Conservation (phyloP, 805 yeast genomes). For the Ogataea naganishii region DNA sequence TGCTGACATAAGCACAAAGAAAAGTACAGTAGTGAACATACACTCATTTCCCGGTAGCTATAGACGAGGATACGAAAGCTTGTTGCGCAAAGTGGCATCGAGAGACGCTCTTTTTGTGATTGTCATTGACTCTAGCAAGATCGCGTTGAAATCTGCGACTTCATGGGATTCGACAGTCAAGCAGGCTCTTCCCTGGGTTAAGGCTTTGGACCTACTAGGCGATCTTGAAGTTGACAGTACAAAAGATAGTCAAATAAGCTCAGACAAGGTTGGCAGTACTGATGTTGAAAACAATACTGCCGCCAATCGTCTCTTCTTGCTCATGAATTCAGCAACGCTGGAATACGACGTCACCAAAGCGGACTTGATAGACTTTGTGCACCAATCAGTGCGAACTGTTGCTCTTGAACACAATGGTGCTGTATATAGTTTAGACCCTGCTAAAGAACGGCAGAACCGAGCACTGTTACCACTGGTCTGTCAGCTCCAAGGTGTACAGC, state of each 20-base stretch:
- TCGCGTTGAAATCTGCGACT: too few species aligned
- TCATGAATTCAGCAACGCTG: slow-evolving; percentile 6
- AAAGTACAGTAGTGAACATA: too few species aligned
- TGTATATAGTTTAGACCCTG: slow-evolving; percentile 2
- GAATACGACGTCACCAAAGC: slow-evolving; percentile 11
- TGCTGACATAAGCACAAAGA: too few species aligned
- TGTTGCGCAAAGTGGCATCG: too few species aligned
- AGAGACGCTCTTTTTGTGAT: too few species aligned
- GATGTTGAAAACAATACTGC: not conserved
- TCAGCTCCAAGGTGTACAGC: not conserved
- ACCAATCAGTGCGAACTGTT: slow-evolving; percentile 15
- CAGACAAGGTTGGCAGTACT: not conserved
- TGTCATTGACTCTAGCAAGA: too few species aligned
- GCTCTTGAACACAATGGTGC: slow-evolving; percentile 9
- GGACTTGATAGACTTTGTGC: slow-evolving; percentile 15
- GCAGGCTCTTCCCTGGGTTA: too few species aligned
- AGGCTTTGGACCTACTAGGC: not conserved
- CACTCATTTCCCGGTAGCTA: too few species aligned
- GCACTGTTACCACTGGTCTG: not conserved
- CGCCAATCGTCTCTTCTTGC: slow-evolving; percentile 1
- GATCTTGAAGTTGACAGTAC: not conserved
- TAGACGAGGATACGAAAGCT: too few species aligned
- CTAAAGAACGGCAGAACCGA: slow-evolving; percentile 1
- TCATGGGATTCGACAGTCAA: too few species aligned
- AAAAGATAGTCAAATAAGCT: not conserved